Base-by-base conservation (phyloP, 202 grass and related monocot genomes). In the Carex arenaria region DNA sequence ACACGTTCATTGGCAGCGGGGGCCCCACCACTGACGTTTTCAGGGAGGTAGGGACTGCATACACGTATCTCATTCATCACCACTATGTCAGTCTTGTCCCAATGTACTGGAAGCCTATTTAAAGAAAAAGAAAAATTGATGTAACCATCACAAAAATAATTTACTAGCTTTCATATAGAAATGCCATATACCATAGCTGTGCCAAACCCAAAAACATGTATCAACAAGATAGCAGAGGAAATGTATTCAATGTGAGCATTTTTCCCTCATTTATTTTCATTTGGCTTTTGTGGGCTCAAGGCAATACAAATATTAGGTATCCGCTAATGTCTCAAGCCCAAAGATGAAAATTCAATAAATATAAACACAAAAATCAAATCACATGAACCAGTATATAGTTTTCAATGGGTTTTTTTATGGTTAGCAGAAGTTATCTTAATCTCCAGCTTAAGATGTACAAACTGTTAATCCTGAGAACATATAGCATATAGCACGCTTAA, bases 81-180 rank as follows among this genome's bases (percentile, higher is more conserved):
- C 78, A 99, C 73, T 83, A 99, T 95, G 78, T 95, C 88, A n/a
- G 96, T 95, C 83, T 91, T 93, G 78, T 98, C 93, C 95, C 96
- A 98, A 11, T 85, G 91, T 87, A 99, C 96, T 15, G 96, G 93
- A 85, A 99, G 93, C 91, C 96, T 99, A 88, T 84, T 86, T 49
- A 72, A 80, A 32, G 10, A 71, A 80, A 17, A 78, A 19, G 82
- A 26, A 72, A 72, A 67, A 78, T 32, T 49, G 68, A 87, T 89
- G 82, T 10, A 59, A 81, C 31, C 43, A 65, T 49, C 7, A 76
- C 23, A 56, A 77, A 77, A 77, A 56, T 5, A 67, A 18, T 36
- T 36, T 42, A 69, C 13, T 19, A 69, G 66, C 66, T 68, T 68
- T 10, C 40, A 69, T 17, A 75, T 75, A 31, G 3, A 10, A 56